Base-by-base conservation (phyloP, 2,329 filamentous ascomycete species). In the Aspergillus pseudoterreus region DNA sequence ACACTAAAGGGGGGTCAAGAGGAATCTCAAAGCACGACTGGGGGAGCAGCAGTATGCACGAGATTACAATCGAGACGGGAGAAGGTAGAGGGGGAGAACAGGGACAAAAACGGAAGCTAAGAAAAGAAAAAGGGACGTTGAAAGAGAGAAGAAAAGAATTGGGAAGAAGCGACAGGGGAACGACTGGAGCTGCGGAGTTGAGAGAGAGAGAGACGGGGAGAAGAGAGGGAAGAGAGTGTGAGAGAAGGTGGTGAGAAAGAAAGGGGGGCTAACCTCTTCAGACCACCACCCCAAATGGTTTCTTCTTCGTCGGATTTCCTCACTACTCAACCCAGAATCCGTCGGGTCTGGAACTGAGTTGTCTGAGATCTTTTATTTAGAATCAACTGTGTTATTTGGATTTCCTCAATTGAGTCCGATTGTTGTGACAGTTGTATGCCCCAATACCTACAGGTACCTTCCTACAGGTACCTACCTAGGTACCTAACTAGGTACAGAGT, bases 231-330 rank as follows among this genome's bases (percentile, higher is more conserved):
- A 55, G 48, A 46, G 43, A 48, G 49, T 3, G 39, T 19, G 45
- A 51, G 47, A 58, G 57, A 53, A 57, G 59, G 58, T 60, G 58
- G 58, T 59, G 61, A 58, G 64, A 63, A 69, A 64, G 64, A 65
- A 68, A 63, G 62, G 63, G 65, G 65, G 59, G 55, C 53, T 58
- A 33, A 36, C 11, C 33, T 14, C 19, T 35, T 27, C n/a, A n/a
- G 22, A 41, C 33, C 24, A 47, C 19, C 39, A 42, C 35, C 35
- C 35, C 15, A 38, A n/a, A 6, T 38, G 35, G 8, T n/a, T 10
- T 38, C 35, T 36, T 14, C 12, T n/a, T 15, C 35, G 15, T 38
- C 14, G 15, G 15, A n/a, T 38, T 17, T 11, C 14, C 35, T 38
- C 35, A n/a, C 35, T 14, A 30, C 27, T 30, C 27, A 9, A 30